Base-by-base conservation (phyloP, 2,329 filamentous ascomycete species). In the Rutstroemia sp. region DNA sequence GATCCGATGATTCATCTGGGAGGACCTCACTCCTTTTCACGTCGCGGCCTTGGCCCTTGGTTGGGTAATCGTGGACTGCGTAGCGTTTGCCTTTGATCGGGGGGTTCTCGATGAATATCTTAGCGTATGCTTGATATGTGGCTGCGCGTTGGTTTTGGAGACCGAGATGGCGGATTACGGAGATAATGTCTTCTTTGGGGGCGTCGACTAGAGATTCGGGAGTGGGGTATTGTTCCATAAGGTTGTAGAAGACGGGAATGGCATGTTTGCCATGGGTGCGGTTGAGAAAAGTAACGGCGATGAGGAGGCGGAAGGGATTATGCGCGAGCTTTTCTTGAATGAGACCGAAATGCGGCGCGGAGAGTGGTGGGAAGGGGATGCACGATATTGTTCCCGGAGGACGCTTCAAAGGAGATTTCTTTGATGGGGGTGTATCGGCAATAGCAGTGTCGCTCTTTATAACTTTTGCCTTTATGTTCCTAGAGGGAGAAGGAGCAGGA, bases 211-310 rank as follows among this genome's bases (percentile, higher is more conserved):
- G 77, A 0, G 77, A 75, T 30, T 75, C 68, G 0, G 88, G 80
- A 0, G 84, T 87, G 0, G 88, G 87, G 58, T 88, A 96, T 2
- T 72, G 74, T 12, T 77, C 72, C 64, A 88, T 86, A 12, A 96
- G 75, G 14, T 77, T 68, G 68, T 85, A 85, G 62, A 95, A 87
- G 0, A 87, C 77, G 0, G 92, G 92, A 27, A 94, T 85, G 4
- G 91, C 89, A 9, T 82, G 77, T 48, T 77, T 79, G 10, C 89
- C 92, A 2, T 82, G 78, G 0, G 91, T 96, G 58, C 87, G 85
- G 70, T 92, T 92, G 30, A 96, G 82, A 65, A 96, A 92, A 0
- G 89, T 90, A 5, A 91, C 85, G 12, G 88, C 90, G 30, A 96
- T 77, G 1, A 96, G 79, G 1, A 96, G 80, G 61, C 84, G 85